Evolutionary conservation across 2,329 filamentous ascomycete genomes (phyloP).

Genomic region (Mycosphaerella arachidis): DNA sequence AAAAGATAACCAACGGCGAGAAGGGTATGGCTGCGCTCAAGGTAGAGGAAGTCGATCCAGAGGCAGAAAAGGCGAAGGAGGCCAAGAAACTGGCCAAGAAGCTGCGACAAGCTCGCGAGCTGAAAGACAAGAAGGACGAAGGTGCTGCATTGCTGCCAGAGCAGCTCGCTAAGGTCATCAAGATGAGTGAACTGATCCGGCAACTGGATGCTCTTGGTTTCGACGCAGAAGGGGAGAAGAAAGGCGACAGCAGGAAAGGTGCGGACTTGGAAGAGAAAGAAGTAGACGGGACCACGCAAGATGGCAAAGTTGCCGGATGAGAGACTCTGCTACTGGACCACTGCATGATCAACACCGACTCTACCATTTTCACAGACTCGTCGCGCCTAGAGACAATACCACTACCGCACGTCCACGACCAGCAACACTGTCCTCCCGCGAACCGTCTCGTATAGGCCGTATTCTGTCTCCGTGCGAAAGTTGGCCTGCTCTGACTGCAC

Average conservation of each 20-base stretch:
- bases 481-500: slow-evolving; percentile 38
- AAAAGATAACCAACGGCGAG: slow-evolving; percentile 71
- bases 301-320: not conserved
- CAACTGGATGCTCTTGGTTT: slow-evolving; percentile 84
- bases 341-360: not conserved
- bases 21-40: slow-evolving; percentile 27
- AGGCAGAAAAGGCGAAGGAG: slow-evolving; percentile 85
- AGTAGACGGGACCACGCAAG: not conserved
- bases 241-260: slow-evolving; percentile 1
- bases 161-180: slow-evolving; percentile 95
- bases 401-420: slow-evolving; percentile 23
- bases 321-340: not conserved
- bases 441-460: slow-evolving; percentile 43
- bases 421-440: slow-evolving; percentile 24
- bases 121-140: slow-evolving; percentile 85
- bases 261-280: not conserved
- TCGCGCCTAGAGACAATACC: not conserved
- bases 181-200: slow-evolving; percentile 87
- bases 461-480: slow-evolving; percentile 41
- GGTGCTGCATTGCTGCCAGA: slow-evolving; percentile 82
- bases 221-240: slow-evolving; percentile 67
- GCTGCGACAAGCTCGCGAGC: slow-evolving; percentile 83
- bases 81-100: slow-evolving; percentile 91
- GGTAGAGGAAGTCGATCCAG: slow-evolving; percentile 56
- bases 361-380: not conserved